Percentiles rank a stretch among this genome's conserved stretches.
Conservation (phyloP, 495 filamentous ascomycete genomes). For the Talaromyces stipitatus region DNA sequence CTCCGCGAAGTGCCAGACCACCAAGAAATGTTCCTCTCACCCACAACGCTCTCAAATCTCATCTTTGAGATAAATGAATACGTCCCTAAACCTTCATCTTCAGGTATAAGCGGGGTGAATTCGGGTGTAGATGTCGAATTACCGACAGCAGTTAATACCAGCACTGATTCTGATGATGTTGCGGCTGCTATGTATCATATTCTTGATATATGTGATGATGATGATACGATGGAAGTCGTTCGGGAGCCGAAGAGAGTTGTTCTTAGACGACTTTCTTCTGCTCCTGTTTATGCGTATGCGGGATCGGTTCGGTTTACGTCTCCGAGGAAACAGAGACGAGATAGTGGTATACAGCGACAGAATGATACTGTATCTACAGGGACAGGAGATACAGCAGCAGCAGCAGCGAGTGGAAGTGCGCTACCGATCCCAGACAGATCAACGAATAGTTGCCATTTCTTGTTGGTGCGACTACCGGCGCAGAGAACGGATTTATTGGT, state of each 20-base stretch:
- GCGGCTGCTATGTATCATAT: conserved; percentile 67
- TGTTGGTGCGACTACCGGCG: conserved; percentile 63
- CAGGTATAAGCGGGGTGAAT: conserved; percentile 18
- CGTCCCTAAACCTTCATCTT: conserved; percentile 12
- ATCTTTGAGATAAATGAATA: conserved; percentile 80
- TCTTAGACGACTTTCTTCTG: conserved; percentile 22
- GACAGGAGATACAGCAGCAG: background rate
- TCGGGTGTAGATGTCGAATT: conserved; percentile 11
- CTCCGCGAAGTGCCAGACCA: conserved; percentile 89
- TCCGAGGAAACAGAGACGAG: conserved; percentile 9
- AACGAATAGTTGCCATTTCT: conserved; percentile 24
- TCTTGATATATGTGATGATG: conserved; percentile 61
- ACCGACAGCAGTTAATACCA: conserved; percentile 18
- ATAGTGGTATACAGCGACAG: background rate
- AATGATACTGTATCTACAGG: background rate
- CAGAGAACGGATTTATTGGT: conserved; percentile 81
- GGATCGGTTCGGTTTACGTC: conserved; percentile 25
- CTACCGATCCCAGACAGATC: conserved; percentile 11
- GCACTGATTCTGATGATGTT: conserved; percentile 42
- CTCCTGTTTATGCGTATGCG: conserved; percentile 19
- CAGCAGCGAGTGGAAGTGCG: background rate
- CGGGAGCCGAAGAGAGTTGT: conserved; percentile 24
- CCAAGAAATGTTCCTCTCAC: conserved; percentile 88
- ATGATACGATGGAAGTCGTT: conserved; percentile 50
- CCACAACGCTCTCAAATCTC: conserved; percentile 66